phyloP scores from a whole-genome alignment of 2,329 filamentous ascomycete species.

The Botrytis galanthina region DNA sequence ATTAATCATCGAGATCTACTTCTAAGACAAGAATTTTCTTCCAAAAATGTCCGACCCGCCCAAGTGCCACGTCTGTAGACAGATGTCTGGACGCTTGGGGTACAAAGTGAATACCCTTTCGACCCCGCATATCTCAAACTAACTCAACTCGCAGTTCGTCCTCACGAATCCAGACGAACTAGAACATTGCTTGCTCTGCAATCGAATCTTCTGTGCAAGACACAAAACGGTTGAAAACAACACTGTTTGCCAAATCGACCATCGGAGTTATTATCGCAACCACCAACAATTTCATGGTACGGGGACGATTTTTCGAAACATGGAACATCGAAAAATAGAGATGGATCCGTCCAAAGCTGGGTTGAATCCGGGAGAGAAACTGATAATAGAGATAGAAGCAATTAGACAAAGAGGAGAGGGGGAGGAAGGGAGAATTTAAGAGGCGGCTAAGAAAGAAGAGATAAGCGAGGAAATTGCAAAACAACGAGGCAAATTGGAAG shows the following conservation, averaged over 20 bases:
- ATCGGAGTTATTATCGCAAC: fast-evolving
- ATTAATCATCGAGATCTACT: not conserved
- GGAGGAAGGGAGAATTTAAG: not conserved
- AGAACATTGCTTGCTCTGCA: not conserved
- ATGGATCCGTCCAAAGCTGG: not conserved
- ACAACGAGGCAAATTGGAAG: not conserved
- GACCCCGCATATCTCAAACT: not conserved
- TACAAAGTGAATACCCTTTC: not conserved
- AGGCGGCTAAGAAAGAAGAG: not conserved
- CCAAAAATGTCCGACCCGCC: not conserved
- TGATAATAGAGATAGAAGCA: not conserved
- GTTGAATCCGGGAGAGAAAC: fast-evolving
- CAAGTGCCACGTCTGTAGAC: not conserved
- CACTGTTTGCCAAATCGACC: not conserved
- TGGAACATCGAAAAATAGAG: not conserved
- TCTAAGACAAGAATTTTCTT: not conserved
- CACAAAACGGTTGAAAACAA: not conserved
- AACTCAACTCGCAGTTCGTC: not conserved
- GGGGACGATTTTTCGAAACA: not conserved
- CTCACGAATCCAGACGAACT: fast-evolving
- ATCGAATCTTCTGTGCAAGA: not conserved
- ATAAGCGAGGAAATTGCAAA: not conserved
- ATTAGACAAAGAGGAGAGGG: not conserved
- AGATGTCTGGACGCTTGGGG: not conserved
- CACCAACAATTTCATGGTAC: fast-evolving